Conservation (phyloP, 306 rosid species). For the Cyamopsis tetragonoloba region DNA sequence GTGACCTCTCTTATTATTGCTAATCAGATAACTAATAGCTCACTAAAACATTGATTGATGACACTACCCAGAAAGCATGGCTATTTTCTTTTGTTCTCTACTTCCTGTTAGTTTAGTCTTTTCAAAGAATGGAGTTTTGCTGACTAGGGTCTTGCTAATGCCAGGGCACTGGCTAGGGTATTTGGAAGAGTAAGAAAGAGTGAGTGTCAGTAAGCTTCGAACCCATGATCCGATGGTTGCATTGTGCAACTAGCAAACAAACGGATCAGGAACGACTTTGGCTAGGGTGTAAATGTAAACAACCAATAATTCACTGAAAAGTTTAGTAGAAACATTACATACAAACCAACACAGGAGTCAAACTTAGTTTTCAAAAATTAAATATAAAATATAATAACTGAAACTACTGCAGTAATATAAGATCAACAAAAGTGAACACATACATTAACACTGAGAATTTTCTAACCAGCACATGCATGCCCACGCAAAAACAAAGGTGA, state of each 20-base stretch:
- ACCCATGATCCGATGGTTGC: too few species aligned
- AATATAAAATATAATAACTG: neutral
- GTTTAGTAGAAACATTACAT: neutral
- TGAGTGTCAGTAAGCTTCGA: too few species aligned
- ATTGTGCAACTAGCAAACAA: too few species aligned
- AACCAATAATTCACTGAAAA: neutral
- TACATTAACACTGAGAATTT: neutral
- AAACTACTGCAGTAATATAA: neutral
- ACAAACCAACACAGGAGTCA: neutral
- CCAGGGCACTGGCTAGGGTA: neutral
- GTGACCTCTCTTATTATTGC: neutral
- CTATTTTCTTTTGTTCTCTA: neutral
- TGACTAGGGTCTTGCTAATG: neutral
- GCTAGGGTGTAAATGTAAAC: neutral
- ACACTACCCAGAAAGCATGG: neutral
- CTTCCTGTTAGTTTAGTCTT: neutral
- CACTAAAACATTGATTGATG: neutral
- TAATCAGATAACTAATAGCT: slow-evolving; percentile 10
- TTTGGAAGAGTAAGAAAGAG: too few species aligned
- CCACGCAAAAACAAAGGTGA: neutral
- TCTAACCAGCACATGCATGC: neutral
- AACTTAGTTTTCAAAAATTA: too few species aligned
- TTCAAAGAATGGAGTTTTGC: neutral
- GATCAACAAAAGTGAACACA: neutral
- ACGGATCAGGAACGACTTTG: too few species aligned